Conservation (phyloP, 2,329 filamentous ascomycete species). For the Triangularia verruculosa region DNA sequence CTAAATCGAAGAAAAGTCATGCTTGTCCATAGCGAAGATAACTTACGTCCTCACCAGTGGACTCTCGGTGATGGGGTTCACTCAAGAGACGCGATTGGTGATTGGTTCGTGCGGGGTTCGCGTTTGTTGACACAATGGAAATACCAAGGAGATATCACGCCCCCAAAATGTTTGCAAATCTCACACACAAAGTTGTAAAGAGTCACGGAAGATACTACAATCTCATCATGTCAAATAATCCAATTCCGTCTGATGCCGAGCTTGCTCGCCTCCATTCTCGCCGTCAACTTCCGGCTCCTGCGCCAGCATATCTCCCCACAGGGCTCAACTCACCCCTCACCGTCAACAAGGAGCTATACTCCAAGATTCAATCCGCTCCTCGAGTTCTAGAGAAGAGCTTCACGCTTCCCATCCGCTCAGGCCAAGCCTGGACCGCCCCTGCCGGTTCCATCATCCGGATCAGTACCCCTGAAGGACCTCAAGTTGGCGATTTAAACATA, state of each 20-base stretch:
- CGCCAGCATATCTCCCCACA: conserved; percentile 39
- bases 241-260: neutral
- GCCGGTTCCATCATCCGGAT: conserved; percentile 68
- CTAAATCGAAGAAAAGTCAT: too few relatives aligned
- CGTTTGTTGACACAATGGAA: neutral
- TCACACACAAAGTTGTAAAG: too few relatives aligned
- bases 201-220: too few relatives aligned
- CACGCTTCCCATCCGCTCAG: conserved; percentile 69
- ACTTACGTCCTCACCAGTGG: too few relatives aligned
- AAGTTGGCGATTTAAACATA: conserved; percentile 82
- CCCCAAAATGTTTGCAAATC: neutral
- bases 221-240: neutral
- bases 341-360: conserved; percentile 52
- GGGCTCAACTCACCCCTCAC: conserved; percentile 25
- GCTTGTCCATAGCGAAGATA: too few relatives aligned
- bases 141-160: neutral
- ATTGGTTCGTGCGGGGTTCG: neutral
- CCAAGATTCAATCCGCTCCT: conserved; percentile 53
- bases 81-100: neutral
- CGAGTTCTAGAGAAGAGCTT: conserved; percentile 49
- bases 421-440: conserved; percentile 67
- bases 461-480: conserved; percentile 71
- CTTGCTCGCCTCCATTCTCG: conserved; percentile 39
- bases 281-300: conserved; percentile 45
- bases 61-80: too few relatives aligned